Conservation (phyloP, 352 stramenopile species). For the Pseudoperonospora humuli region DNA sequence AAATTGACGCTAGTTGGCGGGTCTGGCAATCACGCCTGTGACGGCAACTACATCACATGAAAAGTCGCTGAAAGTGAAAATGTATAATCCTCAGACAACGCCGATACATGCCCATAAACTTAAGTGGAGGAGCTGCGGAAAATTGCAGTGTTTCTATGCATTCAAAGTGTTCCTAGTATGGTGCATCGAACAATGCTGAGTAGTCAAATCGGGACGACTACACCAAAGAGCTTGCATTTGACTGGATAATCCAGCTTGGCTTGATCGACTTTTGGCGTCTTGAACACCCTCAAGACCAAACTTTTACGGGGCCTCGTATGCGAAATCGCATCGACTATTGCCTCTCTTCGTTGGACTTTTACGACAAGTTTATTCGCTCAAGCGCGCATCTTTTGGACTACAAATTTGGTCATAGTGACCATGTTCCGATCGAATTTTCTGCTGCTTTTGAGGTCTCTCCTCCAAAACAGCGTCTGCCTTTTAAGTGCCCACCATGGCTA, state of each 20-base stretch:
- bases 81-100: neutral
- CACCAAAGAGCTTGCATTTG: conserved; percentile 3
- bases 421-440: neutral
- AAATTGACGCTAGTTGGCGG: too few species aligned
- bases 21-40: too few species aligned
- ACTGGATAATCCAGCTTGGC: neutral
- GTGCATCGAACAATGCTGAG: conserved; percentile 2
- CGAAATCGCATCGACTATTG: neutral
- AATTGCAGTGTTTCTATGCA: conserved; percentile 3
- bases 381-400: neutral
- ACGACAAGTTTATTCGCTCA: neutral
- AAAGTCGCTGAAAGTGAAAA: neutral
- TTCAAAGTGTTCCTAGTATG: conserved; percentile 1
- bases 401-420: neutral
- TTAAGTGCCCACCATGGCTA: neutral
- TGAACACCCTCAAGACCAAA: neutral
- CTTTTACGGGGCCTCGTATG: neutral
- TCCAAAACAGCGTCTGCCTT: neutral
- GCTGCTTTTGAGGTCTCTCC: neutral
- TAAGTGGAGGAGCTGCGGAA: neutral
- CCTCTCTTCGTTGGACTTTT: neutral
- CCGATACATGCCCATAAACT: neutral
- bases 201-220: neutral
- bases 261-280: neutral
- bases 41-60: too few species aligned